Conservation (phyloP, 2,329 filamentous ascomycete genomes). For the Bipolaris oryzae region DNA sequence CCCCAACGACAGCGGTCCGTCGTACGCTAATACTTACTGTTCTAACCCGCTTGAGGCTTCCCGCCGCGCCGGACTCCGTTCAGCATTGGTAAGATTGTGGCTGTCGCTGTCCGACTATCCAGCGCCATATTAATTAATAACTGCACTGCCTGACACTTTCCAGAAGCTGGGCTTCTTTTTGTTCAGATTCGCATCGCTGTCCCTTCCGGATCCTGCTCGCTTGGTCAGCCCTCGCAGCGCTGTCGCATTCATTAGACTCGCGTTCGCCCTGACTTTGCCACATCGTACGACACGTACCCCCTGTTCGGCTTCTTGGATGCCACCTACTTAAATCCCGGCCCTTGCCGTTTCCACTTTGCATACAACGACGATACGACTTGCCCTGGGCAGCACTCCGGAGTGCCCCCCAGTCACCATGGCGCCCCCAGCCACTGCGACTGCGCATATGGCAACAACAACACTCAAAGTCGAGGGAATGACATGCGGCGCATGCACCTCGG, state of each 20-base stretch:
- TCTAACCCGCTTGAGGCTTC: constrained; percentile 21
- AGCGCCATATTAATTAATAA: constrained; percentile 30
- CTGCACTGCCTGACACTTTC: constrained; percentile 33
- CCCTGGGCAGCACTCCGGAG: constrained; percentile 6
- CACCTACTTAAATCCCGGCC: background rate
- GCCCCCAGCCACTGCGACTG: constrained; percentile 46
- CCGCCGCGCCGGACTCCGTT: constrained; percentile 24
- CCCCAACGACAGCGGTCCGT: background rate
- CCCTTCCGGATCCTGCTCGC: constrained; percentile 4
- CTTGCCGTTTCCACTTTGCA: constrained; percentile 3
- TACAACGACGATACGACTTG: background rate
- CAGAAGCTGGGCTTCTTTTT: constrained; percentile 41
- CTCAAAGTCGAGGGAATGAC: constrained; percentile 85
- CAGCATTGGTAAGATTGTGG: constrained; percentile 22
- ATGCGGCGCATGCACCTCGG: constrained; percentile 92
- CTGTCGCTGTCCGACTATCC: constrained; percentile 20
- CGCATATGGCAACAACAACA: constrained; percentile 82
- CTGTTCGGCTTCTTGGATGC: constrained; percentile 22
- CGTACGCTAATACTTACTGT: constrained; percentile 22
- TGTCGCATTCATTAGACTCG: constrained; percentile 20
- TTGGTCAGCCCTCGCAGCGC: background rate
- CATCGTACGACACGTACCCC: constrained; percentile 22
- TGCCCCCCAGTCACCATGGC: constrained; percentile 30
- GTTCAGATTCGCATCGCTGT: constrained; percentile 14
- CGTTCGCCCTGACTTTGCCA: constrained; percentile 14